Percentiles rank a stretch among this genome's conserved stretches.
phyloP scores from a whole-genome alignment of 495 filamentous ascomycete genomes.

The Apodospora peruviana region DNA sequence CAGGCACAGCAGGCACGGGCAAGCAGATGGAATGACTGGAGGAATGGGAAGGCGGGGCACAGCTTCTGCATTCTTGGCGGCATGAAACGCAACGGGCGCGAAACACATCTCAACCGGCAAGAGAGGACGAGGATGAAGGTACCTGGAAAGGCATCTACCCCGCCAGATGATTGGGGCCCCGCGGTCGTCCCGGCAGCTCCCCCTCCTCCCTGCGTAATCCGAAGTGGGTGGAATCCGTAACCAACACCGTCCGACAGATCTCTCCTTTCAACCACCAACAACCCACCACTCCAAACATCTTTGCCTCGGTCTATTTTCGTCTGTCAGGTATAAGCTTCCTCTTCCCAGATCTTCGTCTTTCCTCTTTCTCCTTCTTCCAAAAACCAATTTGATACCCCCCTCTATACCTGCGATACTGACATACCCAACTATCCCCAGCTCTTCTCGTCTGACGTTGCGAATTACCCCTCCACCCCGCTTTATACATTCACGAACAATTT shows the following conservation, averaged over 20 bases:
- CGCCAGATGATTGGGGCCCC: background rate
- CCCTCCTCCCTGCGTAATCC: background rate
- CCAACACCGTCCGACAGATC: background rate
- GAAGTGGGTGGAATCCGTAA: background rate
- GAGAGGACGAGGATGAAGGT: background rate
- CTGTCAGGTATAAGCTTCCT: background rate
- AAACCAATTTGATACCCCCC: background rate
- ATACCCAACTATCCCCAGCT: background rate
- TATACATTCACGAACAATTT: conserved; percentile 7
- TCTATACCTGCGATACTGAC: no score
- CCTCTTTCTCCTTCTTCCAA: background rate
- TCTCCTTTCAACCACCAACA: background rate
- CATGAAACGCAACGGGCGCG: background rate
- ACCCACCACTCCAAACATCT: background rate
- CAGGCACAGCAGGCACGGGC: background rate
- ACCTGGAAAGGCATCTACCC: background rate
- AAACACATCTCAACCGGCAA: no score
- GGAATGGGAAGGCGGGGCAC: conserved; percentile 6
- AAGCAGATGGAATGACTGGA: background rate
- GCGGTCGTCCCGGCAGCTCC: conserved; percentile 6
- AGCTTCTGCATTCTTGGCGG: background rate
- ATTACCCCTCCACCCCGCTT: conserved; percentile 20
- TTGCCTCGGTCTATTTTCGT: background rate
- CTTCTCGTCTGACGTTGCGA: background rate
- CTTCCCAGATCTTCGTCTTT: background rate